These are phyloP conservation scores for Chaetomium olivaceum DNA, from an alignment of 2,329 filamentous ascomycete species.

Conservation along the genomic window DNA sequence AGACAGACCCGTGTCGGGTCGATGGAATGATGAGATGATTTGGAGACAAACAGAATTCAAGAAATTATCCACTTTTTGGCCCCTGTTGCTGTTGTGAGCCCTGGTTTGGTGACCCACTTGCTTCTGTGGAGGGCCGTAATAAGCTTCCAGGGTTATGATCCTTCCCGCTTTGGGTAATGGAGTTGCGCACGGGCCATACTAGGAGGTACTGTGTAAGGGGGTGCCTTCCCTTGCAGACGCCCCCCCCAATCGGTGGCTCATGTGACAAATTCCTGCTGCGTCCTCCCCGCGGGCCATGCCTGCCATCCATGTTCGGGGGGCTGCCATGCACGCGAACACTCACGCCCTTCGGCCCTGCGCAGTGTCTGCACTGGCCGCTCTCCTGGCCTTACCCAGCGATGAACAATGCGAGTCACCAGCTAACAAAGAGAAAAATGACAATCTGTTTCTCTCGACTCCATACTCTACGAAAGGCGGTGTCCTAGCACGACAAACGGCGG, in stretches of 20 bases:
- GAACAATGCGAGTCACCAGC: neutral
- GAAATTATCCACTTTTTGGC: too few relatives aligned
- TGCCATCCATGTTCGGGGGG: neutral
- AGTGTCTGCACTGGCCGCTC: conserved; percentile 6
- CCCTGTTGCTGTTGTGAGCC: too few relatives aligned
- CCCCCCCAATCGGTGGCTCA: conserved; percentile 10
- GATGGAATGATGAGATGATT: too few relatives aligned
- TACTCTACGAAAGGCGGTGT: neutral
- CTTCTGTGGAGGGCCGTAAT: neutral
- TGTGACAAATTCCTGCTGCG: conserved; percentile 24
- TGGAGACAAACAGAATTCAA: neutral
- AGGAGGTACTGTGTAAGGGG: neutral
- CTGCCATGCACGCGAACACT: neutral
- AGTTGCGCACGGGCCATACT: conserved; percentile 16
- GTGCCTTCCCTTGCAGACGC: neutral
- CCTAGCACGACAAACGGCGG: neutral
- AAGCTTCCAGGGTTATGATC: conserved; percentile 18
- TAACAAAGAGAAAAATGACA: neutral
- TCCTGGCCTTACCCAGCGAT: neutral
- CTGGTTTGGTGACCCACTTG: neutral
- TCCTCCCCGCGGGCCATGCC: conserved; percentile 12
- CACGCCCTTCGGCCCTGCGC: neutral
- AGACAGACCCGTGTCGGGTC: too few relatives aligned
- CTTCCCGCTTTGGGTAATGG: conserved; percentile 13
- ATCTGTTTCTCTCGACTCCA: neutral